A percentile compares a stretch with the other conserved stretches of the same genome.
Evolutionary conservation across 2,329 filamentous ascomycete species (phyloP).

Genomic region (Erysiphe pulchra): DNA sequence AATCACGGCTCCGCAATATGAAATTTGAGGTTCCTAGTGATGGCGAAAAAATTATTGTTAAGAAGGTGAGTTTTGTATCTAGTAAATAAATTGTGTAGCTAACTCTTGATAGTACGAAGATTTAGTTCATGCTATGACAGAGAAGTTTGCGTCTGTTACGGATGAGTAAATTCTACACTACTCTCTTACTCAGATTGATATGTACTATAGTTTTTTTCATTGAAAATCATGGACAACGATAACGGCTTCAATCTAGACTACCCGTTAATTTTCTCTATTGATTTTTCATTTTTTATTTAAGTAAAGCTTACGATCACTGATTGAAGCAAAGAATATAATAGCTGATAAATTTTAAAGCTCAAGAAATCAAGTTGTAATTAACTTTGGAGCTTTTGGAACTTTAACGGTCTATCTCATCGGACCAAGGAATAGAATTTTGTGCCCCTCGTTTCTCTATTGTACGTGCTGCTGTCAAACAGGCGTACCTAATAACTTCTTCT

Average conservation of each 20-base stretch:
- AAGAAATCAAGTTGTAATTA: too few relatives aligned
- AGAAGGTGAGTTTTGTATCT: conserved; percentile 41
- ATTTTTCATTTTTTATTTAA: too few relatives aligned
- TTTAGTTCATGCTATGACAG: conserved; percentile 72
- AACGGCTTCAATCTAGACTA: too few relatives aligned
- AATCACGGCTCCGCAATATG: conserved; percentile 64
- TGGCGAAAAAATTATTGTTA: conserved; percentile 51
- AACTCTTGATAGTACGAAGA: conserved; percentile 48
- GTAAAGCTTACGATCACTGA: too few relatives aligned
- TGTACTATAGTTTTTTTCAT: too few relatives aligned
- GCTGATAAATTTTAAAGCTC: too few relatives aligned
- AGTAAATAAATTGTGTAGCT: conserved; percentile 1
- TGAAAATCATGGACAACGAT: too few relatives aligned
- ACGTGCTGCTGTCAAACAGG: conserved; percentile 34
- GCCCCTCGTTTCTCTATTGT: conserved; percentile 41
- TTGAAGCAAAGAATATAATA: too few relatives aligned
- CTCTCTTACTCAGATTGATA: too few relatives aligned
- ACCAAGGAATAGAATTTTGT: conserved; percentile 40
- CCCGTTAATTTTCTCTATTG: too few relatives aligned
- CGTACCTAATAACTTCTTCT: conserved; percentile 25
- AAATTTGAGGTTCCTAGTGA: conserved; percentile 91
- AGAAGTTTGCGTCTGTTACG: conserved; percentile 89
- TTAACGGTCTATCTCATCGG: conserved; percentile 24
- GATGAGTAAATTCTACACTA: conserved; percentile 82
- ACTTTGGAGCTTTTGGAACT: too few relatives aligned